Evolutionary conservation across 139 green algal species (phyloP).

Genomic region (Tetraselmis striata): DNA sequence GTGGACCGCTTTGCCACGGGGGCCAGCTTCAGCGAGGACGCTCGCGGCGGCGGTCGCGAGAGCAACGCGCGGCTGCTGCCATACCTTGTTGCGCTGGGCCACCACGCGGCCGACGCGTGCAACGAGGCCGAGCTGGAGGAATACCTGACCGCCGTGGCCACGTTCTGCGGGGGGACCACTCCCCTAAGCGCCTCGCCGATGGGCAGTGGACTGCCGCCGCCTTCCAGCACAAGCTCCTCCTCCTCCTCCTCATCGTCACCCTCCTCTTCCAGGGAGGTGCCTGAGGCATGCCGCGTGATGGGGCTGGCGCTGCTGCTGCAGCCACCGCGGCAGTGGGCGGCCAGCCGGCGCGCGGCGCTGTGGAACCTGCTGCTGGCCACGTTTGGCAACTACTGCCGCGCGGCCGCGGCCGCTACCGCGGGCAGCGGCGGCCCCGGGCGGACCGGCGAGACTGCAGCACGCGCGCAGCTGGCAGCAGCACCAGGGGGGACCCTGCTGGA

Average conservation of each 20-base stretch:
- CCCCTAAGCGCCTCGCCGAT: background rate
- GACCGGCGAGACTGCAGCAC: background rate
- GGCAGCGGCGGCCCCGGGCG: too few relatives aligned
- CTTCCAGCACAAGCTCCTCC: background rate
- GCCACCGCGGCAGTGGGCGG: background rate
- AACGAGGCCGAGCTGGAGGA: constrained; percentile 3
- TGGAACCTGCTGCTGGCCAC: background rate
- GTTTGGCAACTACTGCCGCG: background rate
- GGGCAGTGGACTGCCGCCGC: background rate
- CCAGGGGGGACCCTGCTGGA: background rate
- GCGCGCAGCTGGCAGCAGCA: background rate
- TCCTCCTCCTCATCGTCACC: background rate
- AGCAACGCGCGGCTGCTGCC: constrained; percentile 49
- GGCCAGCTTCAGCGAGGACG: constrained; percentile 41
- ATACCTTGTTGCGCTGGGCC: constrained; percentile 38
- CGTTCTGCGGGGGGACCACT: background rate
- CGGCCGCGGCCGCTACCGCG: too few relatives aligned
- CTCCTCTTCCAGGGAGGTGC: background rate
- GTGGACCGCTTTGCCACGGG: constrained; percentile 39
- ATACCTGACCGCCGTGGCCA: background rate
- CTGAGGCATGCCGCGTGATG: background rate
- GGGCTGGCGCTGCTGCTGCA: background rate
- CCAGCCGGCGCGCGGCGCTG: background rate
- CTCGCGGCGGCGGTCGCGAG: constrained; percentile 39
- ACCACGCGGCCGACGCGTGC: constrained; percentile 15